Percentiles rank a stretch among this genome's conserved stretches.
These are phyloP conservation scores for Populus simonii DNA, from an alignment of 345 rosid species.

Conservation along the genomic window DNA sequence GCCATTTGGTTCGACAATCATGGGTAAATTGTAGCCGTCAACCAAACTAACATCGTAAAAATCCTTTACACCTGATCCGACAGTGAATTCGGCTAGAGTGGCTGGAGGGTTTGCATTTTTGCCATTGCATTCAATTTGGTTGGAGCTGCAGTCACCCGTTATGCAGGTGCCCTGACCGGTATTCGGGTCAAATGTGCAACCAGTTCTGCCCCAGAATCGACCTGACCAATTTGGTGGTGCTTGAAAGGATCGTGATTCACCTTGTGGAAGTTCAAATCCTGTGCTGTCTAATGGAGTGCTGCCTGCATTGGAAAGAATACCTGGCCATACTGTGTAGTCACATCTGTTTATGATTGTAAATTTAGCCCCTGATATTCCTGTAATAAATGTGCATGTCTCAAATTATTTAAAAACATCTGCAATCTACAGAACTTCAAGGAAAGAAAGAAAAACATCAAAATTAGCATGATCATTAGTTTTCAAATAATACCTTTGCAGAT, in stretches of 20 bases:
- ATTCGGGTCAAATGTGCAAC: conserved; percentile 25
- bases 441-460: background rate
- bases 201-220: conserved; percentile 33
- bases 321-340: conserved; percentile 30
- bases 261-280: conserved; percentile 25
- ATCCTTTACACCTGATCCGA: conserved; percentile 17
- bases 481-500: conserved; percentile 33
- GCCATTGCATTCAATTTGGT: conserved; percentile 25
- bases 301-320: conserved; percentile 32
- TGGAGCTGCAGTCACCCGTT: conserved; percentile 27
- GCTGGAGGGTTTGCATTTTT: conserved; percentile 31
- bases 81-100: conserved; percentile 30
- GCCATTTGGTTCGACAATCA: conserved; percentile 26
- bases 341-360: conserved; percentile 29
- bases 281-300: conserved; percentile 20
- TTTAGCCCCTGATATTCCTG: conserved; percentile 20
- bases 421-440: background rate
- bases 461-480: background rate
- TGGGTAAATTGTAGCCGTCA: conserved; percentile 29
- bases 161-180: conserved; percentile 25
- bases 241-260: conserved; percentile 22
- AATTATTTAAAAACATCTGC: background rate
- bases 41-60: conserved; percentile 31
- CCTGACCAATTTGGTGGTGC: conserved; percentile 32
- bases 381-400: background rate